Conservation (phyloP, 1,284 basidiomycete genomes). For the Cutaneotrichosporon arboriforme region DNA sequence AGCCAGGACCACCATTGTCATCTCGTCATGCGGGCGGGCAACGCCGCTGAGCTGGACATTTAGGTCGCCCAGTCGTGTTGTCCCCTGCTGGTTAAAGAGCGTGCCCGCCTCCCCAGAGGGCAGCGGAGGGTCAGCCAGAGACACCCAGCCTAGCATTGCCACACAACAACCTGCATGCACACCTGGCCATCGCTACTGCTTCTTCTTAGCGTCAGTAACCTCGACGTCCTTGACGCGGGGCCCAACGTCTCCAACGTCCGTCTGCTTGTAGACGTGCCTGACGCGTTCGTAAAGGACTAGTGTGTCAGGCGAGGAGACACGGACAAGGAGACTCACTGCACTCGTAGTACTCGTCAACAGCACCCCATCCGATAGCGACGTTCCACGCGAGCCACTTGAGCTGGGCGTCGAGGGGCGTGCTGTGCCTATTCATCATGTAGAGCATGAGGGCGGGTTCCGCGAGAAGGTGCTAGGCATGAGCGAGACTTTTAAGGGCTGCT, state of each 20-base stretch:
- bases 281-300: constrained; percentile 33
- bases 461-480: constrained; percentile 5
- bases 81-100: too few species aligned
- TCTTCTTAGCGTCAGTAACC: constrained; percentile 5
- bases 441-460: constrained; percentile 6
- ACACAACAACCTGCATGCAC: background rate
- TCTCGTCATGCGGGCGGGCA: too few species aligned
- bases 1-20: too few species aligned
- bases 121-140: too few species aligned
- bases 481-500: constrained; percentile 10
- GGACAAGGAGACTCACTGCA: constrained; percentile 24
- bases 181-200: constrained; percentile 2
- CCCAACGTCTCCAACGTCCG: constrained; percentile 31
- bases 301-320: background rate
- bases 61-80: too few species aligned
- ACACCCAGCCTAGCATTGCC: too few species aligned
- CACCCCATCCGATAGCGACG: constrained; percentile 27
- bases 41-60: too few species aligned
- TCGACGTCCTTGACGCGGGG: constrained; percentile 5
- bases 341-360: constrained; percentile 32
- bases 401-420: constrained; percentile 6
- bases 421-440: constrained; percentile 9
- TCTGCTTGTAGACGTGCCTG: constrained; percentile 27
- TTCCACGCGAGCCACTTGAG: constrained; percentile 33
- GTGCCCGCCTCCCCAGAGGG: too few species aligned